Evolutionary conservation across 805 yeast genomes (phyloP), one percentile per base, ranked within the genome.

Genomic region (Ogataea ramenticola): DNA sequence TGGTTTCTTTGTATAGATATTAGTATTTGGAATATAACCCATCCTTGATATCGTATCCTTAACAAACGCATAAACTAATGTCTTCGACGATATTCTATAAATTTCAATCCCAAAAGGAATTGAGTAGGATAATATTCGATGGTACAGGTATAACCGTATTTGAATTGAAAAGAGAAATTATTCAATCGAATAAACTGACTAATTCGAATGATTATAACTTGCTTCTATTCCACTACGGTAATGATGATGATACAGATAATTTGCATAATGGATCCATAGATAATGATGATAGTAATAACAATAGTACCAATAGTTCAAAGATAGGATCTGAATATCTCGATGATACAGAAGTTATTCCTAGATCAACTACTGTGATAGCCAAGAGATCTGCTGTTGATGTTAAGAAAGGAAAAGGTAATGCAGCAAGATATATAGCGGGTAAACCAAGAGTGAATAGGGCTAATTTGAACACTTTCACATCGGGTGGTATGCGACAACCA

Each of bases 91-190:
- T 91, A 11, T 93, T 88, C 61, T 91, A 91, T 60, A 74, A 80
- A 58, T 91, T 93, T 64, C 68, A 79, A 47, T 91, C 96, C 15
- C 96, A 90, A 61, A 82, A 80, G 56, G 80, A 77, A 36, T 82
- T 86, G 26, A 79, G 86, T 1, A 75, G 95, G 36, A 78, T 93
- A 24, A 74, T 82, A 39, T 93, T 93, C 58, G 99, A 93, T 61
- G 99, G 99, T 19, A 91, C 99, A 0, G 97, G 98, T 26, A 79
- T 93, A 36, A 87, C 96, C 2, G 96, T 90, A 1, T 93, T 91
- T 65, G 99, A 93, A 58, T 68, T 93, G 47, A 93, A 93, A 64
- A 80, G 91, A 48, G 98, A 93, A 53, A 88, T 93, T 42, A 84
- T 93, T 36, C 63, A 74, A 17, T 86, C 80, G 34, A 91, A 90